These are phyloP conservation scores for Aciculoconidium aculeatum DNA, from an alignment of 805 yeast genomes.

Conservation along the genomic window DNA sequence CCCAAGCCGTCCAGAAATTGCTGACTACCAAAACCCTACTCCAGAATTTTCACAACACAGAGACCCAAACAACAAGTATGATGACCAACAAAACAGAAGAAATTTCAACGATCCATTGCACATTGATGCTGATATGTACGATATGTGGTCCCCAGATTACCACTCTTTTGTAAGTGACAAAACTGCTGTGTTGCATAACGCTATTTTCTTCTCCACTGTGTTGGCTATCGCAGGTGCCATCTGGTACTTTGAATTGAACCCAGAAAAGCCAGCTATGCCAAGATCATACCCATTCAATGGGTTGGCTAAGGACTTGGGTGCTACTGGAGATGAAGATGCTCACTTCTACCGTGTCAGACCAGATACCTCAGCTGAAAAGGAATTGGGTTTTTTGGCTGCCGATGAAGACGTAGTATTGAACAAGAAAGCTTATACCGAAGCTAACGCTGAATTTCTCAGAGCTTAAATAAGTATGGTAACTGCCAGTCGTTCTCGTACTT, in stretches of 20 bases:
- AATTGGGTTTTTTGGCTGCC: conserved; percentile 30
- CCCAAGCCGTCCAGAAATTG: conserved; percentile 37
- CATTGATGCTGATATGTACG: conserved; percentile 66
- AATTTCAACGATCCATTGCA: conserved; percentile 69
- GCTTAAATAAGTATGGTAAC: too few relatives aligned
- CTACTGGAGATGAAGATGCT: conserved; percentile 33
- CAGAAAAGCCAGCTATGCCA: conserved; percentile 68
- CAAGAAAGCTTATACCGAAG: conserved; percentile 26
- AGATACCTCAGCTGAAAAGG: conserved; percentile 32
- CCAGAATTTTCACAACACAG: conserved; percentile 56
- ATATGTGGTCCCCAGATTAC: conserved; percentile 84
- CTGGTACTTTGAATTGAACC: conserved; percentile 45
- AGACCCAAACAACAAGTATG: conserved; percentile 69
- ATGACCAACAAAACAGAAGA: conserved; percentile 77
- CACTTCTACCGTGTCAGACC: conserved; percentile 37
- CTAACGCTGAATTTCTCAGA: conserved; percentile 33
- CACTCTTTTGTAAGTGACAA: conserved; percentile 53
- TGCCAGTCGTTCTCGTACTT: not conserved
- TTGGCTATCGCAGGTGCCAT: conserved; percentile 40
- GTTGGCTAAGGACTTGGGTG: conserved; percentile 69
- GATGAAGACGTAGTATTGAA: conserved; percentile 24
- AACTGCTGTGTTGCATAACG: conserved; percentile 55
- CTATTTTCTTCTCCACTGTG: conserved; percentile 39
- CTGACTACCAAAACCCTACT: conserved; percentile 61
- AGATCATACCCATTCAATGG: conserved; percentile 74